Percentiles rank a stretch among this genome's conserved stretches.
phyloP scores from a whole-genome alignment of 257 asterid genomes.

The Prunella vulgaris region DNA sequence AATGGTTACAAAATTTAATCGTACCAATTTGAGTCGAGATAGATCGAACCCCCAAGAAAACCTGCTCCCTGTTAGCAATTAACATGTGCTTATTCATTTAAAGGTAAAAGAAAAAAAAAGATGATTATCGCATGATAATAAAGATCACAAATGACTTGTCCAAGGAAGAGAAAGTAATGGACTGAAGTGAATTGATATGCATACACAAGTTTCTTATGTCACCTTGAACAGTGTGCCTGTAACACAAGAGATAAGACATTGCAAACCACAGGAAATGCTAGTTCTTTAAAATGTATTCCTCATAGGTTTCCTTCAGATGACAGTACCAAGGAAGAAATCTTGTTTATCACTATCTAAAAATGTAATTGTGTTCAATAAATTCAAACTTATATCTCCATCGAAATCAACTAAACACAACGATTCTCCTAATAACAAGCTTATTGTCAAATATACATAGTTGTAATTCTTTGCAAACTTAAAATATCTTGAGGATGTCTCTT shows the following conservation, averaged over 20 bases:
- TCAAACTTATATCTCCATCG: not conserved
- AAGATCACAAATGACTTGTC: not conserved
- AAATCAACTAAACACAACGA: not conserved
- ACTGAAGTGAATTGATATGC: not conserved
- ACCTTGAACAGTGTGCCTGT: no score
- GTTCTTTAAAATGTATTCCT: not conserved
- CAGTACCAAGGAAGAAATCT: not conserved
- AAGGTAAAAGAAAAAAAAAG: not conserved
- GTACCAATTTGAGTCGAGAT: slow-evolving; percentile 88
- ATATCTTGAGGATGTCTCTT: no score
- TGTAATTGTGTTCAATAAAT: not conserved
- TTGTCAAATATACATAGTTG: not conserved
- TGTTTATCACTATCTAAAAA: not conserved
- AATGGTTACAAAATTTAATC: slow-evolving; percentile 11
- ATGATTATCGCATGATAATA: not conserved
- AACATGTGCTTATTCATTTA: slow-evolving; percentile 6
- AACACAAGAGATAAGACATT: not conserved
- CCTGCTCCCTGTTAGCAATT: slow-evolving; percentile 60
- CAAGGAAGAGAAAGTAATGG: not conserved
- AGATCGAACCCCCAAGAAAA: slow-evolving; percentile 57
- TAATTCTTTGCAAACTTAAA: no score
- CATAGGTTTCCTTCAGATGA: not conserved
- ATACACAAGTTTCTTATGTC: not conserved
- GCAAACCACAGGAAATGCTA: not conserved
- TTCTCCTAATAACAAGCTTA: not conserved